Percentiles rank a stretch among this genome's conserved stretches.
phyloP scores from a whole-genome alignment of 495 filamentous ascomycete species.

The Aspergillus baeticus region DNA sequence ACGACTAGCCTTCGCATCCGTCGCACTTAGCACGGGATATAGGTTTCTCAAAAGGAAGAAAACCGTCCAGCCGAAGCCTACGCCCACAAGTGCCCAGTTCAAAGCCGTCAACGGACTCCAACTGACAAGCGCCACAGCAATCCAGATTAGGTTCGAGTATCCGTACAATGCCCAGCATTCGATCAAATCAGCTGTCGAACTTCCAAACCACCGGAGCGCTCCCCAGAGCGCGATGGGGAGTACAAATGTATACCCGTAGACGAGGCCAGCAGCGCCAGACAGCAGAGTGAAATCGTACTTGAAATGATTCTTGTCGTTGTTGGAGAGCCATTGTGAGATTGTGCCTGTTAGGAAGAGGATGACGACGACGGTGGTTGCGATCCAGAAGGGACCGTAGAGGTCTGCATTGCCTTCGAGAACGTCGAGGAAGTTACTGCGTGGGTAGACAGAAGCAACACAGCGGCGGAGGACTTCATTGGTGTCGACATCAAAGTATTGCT shows the following conservation, averaged over 20 bases:
- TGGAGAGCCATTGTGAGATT: slow-evolving; percentile 81
- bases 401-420: slow-evolving; percentile 97
- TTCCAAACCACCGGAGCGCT: slow-evolving; percentile 89
- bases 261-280: slow-evolving; percentile 77
- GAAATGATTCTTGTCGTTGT: slow-evolving; percentile 59
- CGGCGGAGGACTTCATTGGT: slow-evolving; percentile 81
- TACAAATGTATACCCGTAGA: slow-evolving; percentile 90
- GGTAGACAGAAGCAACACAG: slow-evolving; percentile 81
- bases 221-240: slow-evolving; percentile 86
- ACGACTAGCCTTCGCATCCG: slow-evolving; percentile 88
- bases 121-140: slow-evolving; percentile 86
- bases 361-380: slow-evolving; percentile 94
- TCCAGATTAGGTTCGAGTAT: slow-evolving; percentile 94
- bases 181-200: slow-evolving; percentile 72
- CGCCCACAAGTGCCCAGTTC: slow-evolving; percentile 89
- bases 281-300: slow-evolving; percentile 88
- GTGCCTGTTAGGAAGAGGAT: slow-evolving; percentile 95
- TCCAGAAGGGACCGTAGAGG: slow-evolving; percentile 95
- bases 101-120: slow-evolving; percentile 81
- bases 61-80: slow-evolving; percentile 84
- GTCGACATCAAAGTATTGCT: slow-evolving; percentile 97
- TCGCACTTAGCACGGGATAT: slow-evolving; percentile 90
- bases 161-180: slow-evolving; percentile 95
- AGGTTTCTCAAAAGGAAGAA: slow-evolving; percentile 89
- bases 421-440: slow-evolving; percentile 91